Conservation (phyloP, 371 early-diverging fungal genomes). For the Dichotomocladium elegans region DNA sequence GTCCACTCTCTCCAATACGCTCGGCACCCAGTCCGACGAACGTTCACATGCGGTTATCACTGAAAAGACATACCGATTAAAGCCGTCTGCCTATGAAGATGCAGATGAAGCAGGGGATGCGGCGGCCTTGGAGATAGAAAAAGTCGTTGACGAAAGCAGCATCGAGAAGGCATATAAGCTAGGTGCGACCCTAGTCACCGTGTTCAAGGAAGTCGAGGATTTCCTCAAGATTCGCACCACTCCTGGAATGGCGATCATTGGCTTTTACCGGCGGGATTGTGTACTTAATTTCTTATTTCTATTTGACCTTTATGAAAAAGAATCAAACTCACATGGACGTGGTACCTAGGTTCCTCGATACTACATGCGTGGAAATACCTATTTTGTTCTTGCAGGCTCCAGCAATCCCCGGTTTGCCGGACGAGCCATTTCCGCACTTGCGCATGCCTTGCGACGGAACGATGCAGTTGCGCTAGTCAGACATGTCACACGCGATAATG, state of each 20-base stretch:
- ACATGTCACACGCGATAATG: slow-evolving; percentile 51
- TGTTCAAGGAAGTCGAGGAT: slow-evolving; percentile 57
- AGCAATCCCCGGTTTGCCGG: slow-evolving; percentile 18
- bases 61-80: slow-evolving; percentile 37
- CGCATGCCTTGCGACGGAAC: slow-evolving; percentile 51
- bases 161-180: slow-evolving; percentile 55
- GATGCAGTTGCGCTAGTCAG: slow-evolving; percentile 55
- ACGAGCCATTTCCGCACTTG: slow-evolving; percentile 50
- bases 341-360: slow-evolving; percentile 53
- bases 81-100: slow-evolving; percentile 7
- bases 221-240: slow-evolving; percentile 49
- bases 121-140: slow-evolving; percentile 11
- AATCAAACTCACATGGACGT: background rate
- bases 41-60: slow-evolving; percentile 44
- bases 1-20: slow-evolving; percentile 48
- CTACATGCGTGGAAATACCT: slow-evolving; percentile 49
- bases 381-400: slow-evolving; percentile 40
- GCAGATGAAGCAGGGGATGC: slow-evolving; percentile 13
- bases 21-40: slow-evolving; percentile 7
- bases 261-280: slow-evolving; percentile 39
- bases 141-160: slow-evolving; percentile 19
- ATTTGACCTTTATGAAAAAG: background rate
- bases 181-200: slow-evolving; percentile 66
- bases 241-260: slow-evolving; percentile 61
- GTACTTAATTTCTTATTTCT: no score